A percentile compares a stretch with the other conserved stretches of the same genome.
phyloP scores from a whole-genome alignment of 192 early-diverging fungal species.

The Thamnidium elegans region DNA sequence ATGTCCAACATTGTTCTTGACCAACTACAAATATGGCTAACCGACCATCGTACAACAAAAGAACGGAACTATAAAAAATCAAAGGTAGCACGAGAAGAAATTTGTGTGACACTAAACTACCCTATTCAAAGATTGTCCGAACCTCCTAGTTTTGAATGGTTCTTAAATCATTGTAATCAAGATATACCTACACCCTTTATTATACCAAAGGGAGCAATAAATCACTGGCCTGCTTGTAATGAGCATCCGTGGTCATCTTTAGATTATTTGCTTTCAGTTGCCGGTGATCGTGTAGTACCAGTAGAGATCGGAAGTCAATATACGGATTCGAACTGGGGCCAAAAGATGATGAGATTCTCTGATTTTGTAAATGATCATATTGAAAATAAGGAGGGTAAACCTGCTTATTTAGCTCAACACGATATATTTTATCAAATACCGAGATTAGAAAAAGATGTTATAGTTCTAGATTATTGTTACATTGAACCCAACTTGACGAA shows the following conservation, averaged over 20 bases:
- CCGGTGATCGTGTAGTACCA: conserved; percentile 74
- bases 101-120: background rate
- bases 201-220: conserved; percentile 45
- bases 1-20: conserved; percentile 23
- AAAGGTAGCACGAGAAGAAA: background rate
- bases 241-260: conserved; percentile 58
- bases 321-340: conserved; percentile 74
- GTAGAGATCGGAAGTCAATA: conserved; percentile 81
- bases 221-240: conserved; percentile 69
- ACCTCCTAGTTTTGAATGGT: conserved; percentile 22
- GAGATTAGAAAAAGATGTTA: conserved; percentile 61
- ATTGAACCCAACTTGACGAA: conserved; percentile 25
- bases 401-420: conserved; percentile 86
- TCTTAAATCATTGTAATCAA: conserved; percentile 12
- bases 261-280: conserved; percentile 53
- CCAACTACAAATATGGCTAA: conserved; percentile 23
- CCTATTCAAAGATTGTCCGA: conserved; percentile 10
- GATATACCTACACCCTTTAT: conserved; percentile 43
- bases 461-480: conserved; percentile 76
- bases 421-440: conserved; percentile 78
- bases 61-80: background rate
- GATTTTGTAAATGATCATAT: conserved; percentile 64
- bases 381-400: background rate
- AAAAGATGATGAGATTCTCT: conserved; percentile 64
- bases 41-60: background rate